Conservation (phyloP, 2,329 filamentous ascomycete genomes). For the Arachnomyces sp. region DNA sequence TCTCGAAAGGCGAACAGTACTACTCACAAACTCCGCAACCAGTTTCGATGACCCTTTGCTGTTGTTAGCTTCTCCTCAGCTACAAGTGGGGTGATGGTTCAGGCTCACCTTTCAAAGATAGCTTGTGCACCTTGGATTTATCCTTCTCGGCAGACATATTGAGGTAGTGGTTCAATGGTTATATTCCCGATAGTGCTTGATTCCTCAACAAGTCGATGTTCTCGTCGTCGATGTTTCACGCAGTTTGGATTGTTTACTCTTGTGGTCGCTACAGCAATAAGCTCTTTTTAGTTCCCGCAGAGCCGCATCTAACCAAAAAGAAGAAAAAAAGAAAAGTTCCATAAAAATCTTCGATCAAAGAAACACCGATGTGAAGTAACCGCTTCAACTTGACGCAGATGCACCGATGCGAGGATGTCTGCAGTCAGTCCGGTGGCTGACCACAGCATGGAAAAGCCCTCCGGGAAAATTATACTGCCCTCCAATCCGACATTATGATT, state of each 20-base stretch:
- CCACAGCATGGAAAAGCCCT: constrained; percentile 30
- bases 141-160: constrained; percentile 46
- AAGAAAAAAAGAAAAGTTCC: too few species aligned
- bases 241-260: constrained; percentile 27
- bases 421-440: constrained; percentile 40
- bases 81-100: neutral
- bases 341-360: neutral
- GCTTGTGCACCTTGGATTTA: constrained; percentile 89
- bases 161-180: constrained; percentile 2
- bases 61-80: constrained; percentile 21
- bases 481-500: neutral
- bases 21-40: constrained; percentile 85
- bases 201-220: too few species aligned
- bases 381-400: constrained; percentile 9
- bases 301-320: neutral
- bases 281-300: constrained; percentile 1
- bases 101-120: constrained; percentile 57
- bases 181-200: too few species aligned
- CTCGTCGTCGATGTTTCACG: constrained; percentile 1
- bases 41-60: constrained; percentile 64
- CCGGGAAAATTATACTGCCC: constrained; percentile 5
- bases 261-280: constrained; percentile 9
- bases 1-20: constrained; percentile 11
- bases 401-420: constrained; percentile 42
- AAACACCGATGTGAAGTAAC: neutral